A percentile compares a stretch with the other conserved stretches of the same genome.
phyloP scores from a whole-genome alignment of 257 asterid genomes.

The Gardenia jasminoides region DNA sequence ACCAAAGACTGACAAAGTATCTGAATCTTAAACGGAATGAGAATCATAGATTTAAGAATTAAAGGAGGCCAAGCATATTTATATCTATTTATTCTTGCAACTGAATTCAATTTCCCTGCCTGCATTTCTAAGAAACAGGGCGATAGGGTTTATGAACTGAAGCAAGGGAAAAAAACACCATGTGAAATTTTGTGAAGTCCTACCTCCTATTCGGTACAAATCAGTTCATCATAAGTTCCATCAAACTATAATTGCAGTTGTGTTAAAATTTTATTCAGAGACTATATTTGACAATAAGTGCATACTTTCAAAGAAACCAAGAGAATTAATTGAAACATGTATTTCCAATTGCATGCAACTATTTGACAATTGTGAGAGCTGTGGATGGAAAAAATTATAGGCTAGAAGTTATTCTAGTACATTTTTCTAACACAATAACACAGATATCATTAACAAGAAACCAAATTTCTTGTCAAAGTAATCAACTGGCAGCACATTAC shows the following conservation, averaged over 20 bases:
- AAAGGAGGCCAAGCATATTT: neutral
- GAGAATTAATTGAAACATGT: neutral
- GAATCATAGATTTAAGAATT: neutral
- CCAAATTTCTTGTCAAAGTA: neutral
- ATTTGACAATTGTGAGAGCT: neutral
- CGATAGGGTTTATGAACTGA: neutral
- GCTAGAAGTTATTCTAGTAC: neutral
- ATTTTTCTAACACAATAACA: neutral
- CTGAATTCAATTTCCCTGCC: neutral
- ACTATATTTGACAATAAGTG: neutral
- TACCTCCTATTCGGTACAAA: neutral
- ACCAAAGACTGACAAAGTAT: neutral
- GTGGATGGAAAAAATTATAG: neutral
- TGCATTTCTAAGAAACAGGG: neutral
- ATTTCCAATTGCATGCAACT: neutral
- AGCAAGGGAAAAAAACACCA: neutral
- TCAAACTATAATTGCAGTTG: neutral
- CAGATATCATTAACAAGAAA: neutral
- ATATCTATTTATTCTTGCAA: neutral
- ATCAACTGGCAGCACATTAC: slow-evolving; percentile 36
- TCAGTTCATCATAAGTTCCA: neutral
- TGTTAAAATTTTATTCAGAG: neutral
- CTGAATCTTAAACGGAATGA: neutral
- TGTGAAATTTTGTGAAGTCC: neutral
- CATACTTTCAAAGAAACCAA: neutral